These are phyloP conservation scores for Madurella mycetomatis DNA, from an alignment of 2,329 filamentous ascomycete genomes.

Conservation along the genomic window DNA sequence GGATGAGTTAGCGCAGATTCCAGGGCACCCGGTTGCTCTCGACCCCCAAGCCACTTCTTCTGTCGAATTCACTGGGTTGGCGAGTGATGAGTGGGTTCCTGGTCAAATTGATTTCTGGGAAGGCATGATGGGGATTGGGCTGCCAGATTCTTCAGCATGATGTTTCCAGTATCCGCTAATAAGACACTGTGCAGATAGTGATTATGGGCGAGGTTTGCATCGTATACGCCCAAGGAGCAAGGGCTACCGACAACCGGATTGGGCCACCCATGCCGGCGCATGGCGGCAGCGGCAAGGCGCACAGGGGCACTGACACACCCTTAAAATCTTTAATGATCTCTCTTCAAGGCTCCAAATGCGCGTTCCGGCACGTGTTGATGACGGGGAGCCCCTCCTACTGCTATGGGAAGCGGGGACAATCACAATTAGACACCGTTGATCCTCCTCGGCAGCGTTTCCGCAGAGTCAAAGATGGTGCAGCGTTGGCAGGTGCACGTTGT, in stretches of 20 bases:
- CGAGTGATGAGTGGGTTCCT: no score
- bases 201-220: neutral
- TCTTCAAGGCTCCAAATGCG: neutral
- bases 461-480: neutral
- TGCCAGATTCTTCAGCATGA: neutral
- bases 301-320: neutral
- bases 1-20: neutral
- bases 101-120: no score
- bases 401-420: neutral
- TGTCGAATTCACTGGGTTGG: no score
- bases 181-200: no score
- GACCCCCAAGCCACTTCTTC: no score
- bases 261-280: neutral
- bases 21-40: neutral
- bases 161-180: neutral
- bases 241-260: no score
- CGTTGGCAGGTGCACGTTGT: no score
- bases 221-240: neutral
- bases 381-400: no score
- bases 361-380: neutral
- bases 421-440: conserved; percentile 5
- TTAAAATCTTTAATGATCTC: no score
- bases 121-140: neutral
- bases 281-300: neutral
- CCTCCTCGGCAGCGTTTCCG: neutral